phyloP scores from a whole-genome alignment of 2,329 filamentous ascomycete species.

The Aspergillus caelatus region DNA sequence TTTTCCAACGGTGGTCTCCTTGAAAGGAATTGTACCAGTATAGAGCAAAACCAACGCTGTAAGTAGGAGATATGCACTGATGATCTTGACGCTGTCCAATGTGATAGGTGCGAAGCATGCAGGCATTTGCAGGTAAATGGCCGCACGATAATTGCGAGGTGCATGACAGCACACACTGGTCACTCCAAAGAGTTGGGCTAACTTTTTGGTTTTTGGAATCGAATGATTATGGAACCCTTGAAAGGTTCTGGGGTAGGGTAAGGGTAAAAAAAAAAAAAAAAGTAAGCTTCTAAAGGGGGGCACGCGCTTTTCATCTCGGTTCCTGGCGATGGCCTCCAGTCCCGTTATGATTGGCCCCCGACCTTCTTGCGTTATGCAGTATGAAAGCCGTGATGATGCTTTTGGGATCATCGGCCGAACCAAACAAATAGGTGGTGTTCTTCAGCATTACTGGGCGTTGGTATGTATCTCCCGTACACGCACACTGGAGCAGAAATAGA shows the following conservation, averaged over 20 bases:
- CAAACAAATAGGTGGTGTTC: neutral
- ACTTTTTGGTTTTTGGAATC: neutral
- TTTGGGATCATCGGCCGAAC: neutral
- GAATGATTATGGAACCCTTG: slow-evolving; percentile 3
- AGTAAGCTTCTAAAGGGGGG: slow-evolving; percentile 16
- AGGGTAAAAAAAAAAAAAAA: neutral
- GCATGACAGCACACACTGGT: neutral
- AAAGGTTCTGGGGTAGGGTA: slow-evolving; percentile 16
- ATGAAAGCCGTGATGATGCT: neutral
- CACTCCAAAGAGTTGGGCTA: neutral
- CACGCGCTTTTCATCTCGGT: slow-evolving; percentile 10
- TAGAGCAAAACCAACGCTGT: neutral
- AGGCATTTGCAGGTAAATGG: neutral
- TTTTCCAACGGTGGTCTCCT: neutral
- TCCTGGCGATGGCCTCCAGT: slow-evolving; percentile 1
- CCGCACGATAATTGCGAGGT: neutral
- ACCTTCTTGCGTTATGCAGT: slow-evolving; percentile 7
- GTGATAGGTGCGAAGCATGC: slow-evolving; percentile 6
- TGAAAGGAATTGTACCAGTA: neutral
- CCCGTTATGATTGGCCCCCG: neutral
- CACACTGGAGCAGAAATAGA: neutral
- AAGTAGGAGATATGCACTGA: neutral
- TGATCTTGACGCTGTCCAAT: neutral
- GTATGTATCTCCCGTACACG: neutral
- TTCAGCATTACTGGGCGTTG: neutral